Evolutionary conservation across 257 asterid genomes (phyloP), one percentile per base, ranked within the genome.

Genomic region (Catharanthus roseus): DNA sequence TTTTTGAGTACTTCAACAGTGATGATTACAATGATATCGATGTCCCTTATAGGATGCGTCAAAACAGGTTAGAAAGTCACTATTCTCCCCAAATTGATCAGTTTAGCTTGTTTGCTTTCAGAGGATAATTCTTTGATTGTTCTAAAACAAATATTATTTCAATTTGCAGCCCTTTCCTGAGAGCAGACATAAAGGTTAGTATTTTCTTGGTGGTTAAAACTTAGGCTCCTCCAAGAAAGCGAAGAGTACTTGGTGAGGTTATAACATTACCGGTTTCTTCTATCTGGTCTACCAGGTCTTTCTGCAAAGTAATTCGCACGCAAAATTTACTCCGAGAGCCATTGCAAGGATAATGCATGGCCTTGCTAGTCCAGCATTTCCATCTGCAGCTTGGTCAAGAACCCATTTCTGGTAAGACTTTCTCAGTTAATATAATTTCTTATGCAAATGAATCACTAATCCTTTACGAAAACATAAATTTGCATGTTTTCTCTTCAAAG

Each of bases 311-410:
- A 86, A 91, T 65, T 80, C 95, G 23, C 91, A 91, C 4, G 89
- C 89, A 11, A 93, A 88, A 77, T 89, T 91, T 68, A 89, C 96
- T 18, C 96, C 99, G 16, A 78, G 99, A 80, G 99, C 99, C 10
- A 78, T 93, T 66, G 97, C 96, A 57, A 89, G 97, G 82, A 85
- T 93, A 80, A 75, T 93, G 82, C 99, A 91, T 70, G 97, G 99
- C 33, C 88, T 93, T 65, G 78, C 81, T 50, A 93, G 99, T 81
- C 99, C 99, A 15, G 95, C 95, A 71, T 93, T 89, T 70, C 93
- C 96, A 74, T 77, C 95, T 67, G 78, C 93, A 68, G 80, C 83
- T 64, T 93, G 99, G 99, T 89, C 96, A 66, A 89, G 82, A 89
- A 88, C 95, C 68, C 99, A 91, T 89, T 91, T 93, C 90, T 93